Conservation (phyloP, 495 filamentous ascomycete species). For the Xylona heveae region DNA sequence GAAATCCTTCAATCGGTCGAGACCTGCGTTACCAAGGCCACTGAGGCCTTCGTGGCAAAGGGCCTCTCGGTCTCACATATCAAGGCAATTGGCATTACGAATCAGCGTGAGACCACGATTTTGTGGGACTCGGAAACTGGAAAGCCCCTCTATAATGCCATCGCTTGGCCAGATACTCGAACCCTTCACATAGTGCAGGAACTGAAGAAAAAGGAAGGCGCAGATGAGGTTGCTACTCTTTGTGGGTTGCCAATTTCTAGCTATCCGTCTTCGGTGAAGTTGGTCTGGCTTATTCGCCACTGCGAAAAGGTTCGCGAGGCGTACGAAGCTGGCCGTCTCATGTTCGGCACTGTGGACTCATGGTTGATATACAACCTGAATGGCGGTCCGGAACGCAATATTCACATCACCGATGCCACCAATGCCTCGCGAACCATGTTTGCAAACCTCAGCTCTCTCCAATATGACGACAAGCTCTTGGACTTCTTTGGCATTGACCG, state of each 20-base stretch:
- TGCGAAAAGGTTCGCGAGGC: constrained; percentile 49
- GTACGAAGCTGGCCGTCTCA: constrained; percentile 58
- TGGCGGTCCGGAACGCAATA: constrained; percentile 45
- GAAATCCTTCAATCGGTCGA: constrained; percentile 64
- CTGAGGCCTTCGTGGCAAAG: constrained; percentile 43
- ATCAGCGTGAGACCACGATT: constrained; percentile 82
- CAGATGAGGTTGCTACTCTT: constrained; percentile 47
- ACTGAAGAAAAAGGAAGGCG: constrained; percentile 40
- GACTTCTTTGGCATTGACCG: constrained; percentile 66
- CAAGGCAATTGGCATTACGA: constrained; percentile 78
- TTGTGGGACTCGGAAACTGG: constrained; percentile 82
- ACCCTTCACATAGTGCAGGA: constrained; percentile 65
- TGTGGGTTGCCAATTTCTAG: constrained; percentile 84
- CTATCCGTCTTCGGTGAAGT: constrained; percentile 79
- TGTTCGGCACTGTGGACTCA: constrained; percentile 84
- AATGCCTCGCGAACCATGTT: constrained; percentile 96
- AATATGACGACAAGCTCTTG: constrained; percentile 69
- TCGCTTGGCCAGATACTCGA: constrained; percentile 87
- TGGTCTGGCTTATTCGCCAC: constrained; percentile 68
- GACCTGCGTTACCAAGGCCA: constrained; percentile 66
- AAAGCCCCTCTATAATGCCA: constrained; percentile 68
- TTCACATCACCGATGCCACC: constrained; percentile 73
- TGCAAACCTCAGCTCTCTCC: constrained; percentile 69
- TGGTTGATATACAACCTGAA: constrained; percentile 88
- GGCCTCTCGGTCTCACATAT: constrained; percentile 55